These are phyloP conservation scores for Fusarium fracticaudum DNA, from an alignment of 2,329 filamentous ascomycete genomes.

Conservation along the genomic window DNA sequence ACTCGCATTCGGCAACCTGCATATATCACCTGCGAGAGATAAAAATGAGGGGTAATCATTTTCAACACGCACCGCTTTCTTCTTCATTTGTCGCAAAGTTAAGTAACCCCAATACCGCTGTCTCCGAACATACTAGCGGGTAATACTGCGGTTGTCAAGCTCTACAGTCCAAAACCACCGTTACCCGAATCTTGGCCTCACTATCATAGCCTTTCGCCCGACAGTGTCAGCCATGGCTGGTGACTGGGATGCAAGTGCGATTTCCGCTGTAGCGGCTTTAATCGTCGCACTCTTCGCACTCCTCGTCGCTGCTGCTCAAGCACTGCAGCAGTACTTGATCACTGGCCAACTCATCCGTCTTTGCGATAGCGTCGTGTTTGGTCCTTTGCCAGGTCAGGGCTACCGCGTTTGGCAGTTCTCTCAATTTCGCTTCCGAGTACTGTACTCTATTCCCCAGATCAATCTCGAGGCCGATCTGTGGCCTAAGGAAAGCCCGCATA, in stretches of 20 bases:
- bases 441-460: not conserved
- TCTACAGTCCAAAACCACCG: rapidly evolving
- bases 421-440: not conserved
- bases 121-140: not conserved
- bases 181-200: rapidly evolving
- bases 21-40: not conserved
- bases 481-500: not conserved
- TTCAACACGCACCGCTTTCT: rapidly evolving
- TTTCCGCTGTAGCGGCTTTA: not conserved
- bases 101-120: not conserved
- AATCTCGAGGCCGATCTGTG: not conserved
- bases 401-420: not conserved
- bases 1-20: not conserved
- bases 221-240: not conserved
- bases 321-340: not conserved
- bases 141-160: too few species aligned
- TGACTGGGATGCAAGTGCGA: not conserved
- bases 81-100: not conserved
- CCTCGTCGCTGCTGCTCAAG: not conserved
- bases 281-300: not conserved
- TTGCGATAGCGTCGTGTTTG: not conserved
- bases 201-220: rapidly evolving
- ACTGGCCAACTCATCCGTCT: not conserved
- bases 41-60: not conserved
- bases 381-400: not conserved